phyloP scores from a whole-genome alignment of 345 rosid species.

The Acer yangbiense region DNA sequence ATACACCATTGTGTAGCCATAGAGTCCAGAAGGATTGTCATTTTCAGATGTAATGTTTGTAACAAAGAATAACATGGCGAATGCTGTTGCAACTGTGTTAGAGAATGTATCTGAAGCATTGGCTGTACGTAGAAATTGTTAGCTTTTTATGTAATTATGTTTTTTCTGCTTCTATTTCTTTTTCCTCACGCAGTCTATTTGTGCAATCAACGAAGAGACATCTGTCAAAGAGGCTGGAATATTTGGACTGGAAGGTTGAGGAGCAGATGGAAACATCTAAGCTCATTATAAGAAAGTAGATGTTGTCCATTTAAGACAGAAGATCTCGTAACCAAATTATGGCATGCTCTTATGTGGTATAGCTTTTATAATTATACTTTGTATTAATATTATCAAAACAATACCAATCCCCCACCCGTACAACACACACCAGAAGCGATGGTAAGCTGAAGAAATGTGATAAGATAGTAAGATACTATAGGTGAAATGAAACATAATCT shows the following conservation, averaged over 20 bases:
- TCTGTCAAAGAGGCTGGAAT: conserved; percentile 75
- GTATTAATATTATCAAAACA: neutral
- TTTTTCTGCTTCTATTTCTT: neutral
- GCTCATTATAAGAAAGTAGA: conserved; percentile 33
- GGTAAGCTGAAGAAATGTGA: conserved; percentile 6
- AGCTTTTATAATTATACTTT: neutral
- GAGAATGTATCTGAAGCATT: conserved; percentile 75
- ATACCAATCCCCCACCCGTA: neutral
- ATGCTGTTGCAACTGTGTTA: conserved; percentile 70
- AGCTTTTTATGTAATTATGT: neutral
- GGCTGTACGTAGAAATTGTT: conserved; percentile 50
- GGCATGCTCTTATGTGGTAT: neutral
- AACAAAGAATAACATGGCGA: conserved; percentile 84
- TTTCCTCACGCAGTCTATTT: conserved; percentile 16
- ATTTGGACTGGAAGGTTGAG: conserved; percentile 83
- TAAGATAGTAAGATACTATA: neutral
- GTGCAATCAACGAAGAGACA: too few relatives aligned
- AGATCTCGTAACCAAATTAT: neutral
- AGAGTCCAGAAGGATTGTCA: conserved; percentile 44
- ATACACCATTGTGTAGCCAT: conserved; percentile 4
- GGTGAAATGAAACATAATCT: neutral
- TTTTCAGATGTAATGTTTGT: conserved; percentile 89
- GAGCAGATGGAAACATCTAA: conserved; percentile 75
- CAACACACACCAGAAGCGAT: neutral
- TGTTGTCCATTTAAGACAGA: neutral